Conservation (phyloP, 176 grass and related monocot genomes). For the Dactylis glomerata region DNA sequence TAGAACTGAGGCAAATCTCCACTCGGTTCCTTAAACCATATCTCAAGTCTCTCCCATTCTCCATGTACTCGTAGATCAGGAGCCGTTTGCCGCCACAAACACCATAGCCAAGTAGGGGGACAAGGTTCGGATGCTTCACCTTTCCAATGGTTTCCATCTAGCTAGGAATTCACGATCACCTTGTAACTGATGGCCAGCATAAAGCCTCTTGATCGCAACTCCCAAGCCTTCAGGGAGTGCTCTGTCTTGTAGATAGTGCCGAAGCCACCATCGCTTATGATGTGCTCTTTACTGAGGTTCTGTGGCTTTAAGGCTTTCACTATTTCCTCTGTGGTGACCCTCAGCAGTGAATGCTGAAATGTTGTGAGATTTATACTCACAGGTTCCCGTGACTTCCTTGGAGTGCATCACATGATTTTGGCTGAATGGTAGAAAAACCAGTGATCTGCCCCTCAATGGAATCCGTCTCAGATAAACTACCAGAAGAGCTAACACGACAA, state of each 20-base stretch:
- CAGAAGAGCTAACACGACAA: conserved; percentile 34
- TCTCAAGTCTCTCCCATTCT: conserved; percentile 92
- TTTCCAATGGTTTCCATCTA: conserved; percentile 98
- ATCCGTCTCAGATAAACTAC: conserved; percentile 45
- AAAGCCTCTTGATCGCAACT: conserved; percentile 88
- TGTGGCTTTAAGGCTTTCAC: conserved; percentile 84
- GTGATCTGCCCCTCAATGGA: conserved; percentile 34
- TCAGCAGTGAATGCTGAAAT: conserved; percentile 77
- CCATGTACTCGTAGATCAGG: conserved; percentile 97
- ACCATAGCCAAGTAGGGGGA: conserved; percentile 91
- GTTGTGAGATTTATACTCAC: conserved; percentile 93
- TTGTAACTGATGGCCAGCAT: conserved; percentile 79
- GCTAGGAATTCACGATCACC: conserved; percentile 86
- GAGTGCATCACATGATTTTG: conserved; percentile 71
- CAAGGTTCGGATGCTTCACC: conserved; percentile 90
- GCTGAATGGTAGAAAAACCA: conserved; percentile 46
- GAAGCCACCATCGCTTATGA: conserved; percentile 89
- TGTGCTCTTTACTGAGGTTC: conserved; percentile 90
- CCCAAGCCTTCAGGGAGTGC: conserved; percentile 58
- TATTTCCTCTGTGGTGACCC: conserved; percentile 80
- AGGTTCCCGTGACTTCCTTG: conserved; percentile 62
- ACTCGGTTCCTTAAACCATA: conserved; percentile 76
- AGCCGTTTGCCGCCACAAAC: conserved; percentile 86
- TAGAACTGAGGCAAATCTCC: conserved; percentile 83
- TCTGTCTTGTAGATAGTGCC: conserved; percentile 88